Evolutionary conservation across 2,329 filamentous ascomycete species (phyloP), one percentile per base, ranked within the genome.

Genomic region (Xylariaceae sp.): DNA sequence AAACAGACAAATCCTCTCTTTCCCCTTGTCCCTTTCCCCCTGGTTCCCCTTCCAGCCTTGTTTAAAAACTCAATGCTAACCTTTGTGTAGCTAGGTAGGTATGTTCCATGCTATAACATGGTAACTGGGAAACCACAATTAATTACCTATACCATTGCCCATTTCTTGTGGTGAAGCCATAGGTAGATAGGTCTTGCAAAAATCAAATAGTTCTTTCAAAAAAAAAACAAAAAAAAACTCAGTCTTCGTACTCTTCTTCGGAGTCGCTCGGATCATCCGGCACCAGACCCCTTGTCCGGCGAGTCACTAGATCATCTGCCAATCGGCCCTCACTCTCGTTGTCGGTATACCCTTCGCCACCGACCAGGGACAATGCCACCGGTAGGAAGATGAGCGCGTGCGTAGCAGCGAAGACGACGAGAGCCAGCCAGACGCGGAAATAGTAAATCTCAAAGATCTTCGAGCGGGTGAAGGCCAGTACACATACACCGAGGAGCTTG

Each of bases 391-490:
- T 81, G 47, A 99, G 77, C 0, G 94, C 90, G 70, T 99, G 94
- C 7, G 86, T 80, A 6, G 89, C 89, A 2, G 91, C 95, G 70
- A 96, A 92, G 7, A 95, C 70, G 8, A 99, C 91, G 52, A 99
- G 80, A 5, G 91, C 87, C 19, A 96, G 76, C 94, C 94, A 99
- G 43, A 99, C 88, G 43, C 94, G 83, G 79, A 99, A 99, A 73
- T 99, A 99, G 74, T 99, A 99, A 55, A 99, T 90, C 75, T 99
- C 95, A 66, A 99, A 99, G 67, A 99, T 99, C 81, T 97, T 99
- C 71, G 89, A 95, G 50, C 89, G 79, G 6, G 94, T 99, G 67
- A 96, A 99, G 0, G 94, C 94, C 26, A 99, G 77, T 37, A 99
- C 94, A 45, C 81, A 86, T 0, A 99, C 92, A 3, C 94, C 94